Evolutionary conservation across 2,329 filamentous ascomycete genomes (phyloP), one percentile per base, ranked within the genome.

Genomic region (Davidsoniella virescens): DNA sequence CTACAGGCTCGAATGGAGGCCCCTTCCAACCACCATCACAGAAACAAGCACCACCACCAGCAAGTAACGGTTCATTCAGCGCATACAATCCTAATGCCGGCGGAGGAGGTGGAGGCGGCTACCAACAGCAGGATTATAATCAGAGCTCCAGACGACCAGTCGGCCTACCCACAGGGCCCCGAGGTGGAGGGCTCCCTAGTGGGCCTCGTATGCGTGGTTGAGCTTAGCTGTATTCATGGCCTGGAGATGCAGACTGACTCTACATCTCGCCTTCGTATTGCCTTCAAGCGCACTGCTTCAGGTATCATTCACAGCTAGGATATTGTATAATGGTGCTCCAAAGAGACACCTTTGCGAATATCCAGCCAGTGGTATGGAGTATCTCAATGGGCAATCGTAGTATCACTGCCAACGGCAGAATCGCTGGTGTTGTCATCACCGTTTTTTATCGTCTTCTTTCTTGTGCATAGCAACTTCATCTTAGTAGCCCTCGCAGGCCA

Each of bases 21-120:
- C 70, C 72, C 5, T 75, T 72, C 54, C 67, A 70, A 52, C 69
- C 71, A 40, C 66, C 70, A 14, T 59, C 61, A 17, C 20, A 56
- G 57, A n/a, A 58, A 58, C 42, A 44, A n/a, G 45, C 44, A n/a
- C 39, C 47, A 25, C 45, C 40, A 20, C 49, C 36, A 29, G n/a
- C 36, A 12, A 44, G 38, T 23, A 41, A 44, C 23, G 20, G 42
- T 16, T 29, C 36, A 5, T 49, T 36, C 44, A 42, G 23, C n/a
- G 39, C 48, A 36, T 53, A 53, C 23, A 48, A 44, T 59, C 8
- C 62, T 61, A 63, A 62, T 49, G 61, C 62, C 23, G 60, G 60
- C 10, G 59, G 62, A 29, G 59, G 63, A 8, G 60, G 59, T 20
- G 59, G 63, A 40, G 54, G 38, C 25, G 33, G 48, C 17, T 52